These are phyloP conservation scores for Rugonectria rugulosa DNA, from an alignment of 2,329 filamentous ascomycete genomes.

Conservation along the genomic window DNA sequence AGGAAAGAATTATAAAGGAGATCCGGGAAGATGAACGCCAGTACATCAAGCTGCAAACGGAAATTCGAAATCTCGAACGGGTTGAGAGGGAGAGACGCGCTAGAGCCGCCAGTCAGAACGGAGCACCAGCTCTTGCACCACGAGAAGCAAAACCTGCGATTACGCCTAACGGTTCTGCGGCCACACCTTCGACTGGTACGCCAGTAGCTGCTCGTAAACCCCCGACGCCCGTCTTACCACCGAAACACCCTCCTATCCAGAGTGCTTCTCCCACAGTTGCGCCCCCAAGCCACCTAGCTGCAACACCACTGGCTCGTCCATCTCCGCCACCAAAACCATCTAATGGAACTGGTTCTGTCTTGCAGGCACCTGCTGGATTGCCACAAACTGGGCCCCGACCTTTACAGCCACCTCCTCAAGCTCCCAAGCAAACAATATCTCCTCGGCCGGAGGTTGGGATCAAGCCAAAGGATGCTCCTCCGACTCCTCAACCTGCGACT, in stretches of 20 bases:
- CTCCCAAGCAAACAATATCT: constrained; percentile 42
- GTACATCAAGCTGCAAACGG: constrained; percentile 68
- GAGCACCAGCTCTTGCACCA: constrained; percentile 42
- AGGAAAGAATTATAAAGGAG: constrained; percentile 70
- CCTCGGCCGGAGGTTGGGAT: constrained; percentile 44
- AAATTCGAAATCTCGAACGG: constrained; percentile 74
- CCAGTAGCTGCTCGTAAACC: constrained; percentile 38
- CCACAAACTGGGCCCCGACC: constrained; percentile 43
- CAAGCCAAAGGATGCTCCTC: constrained; percentile 41
- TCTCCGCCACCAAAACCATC: constrained; percentile 42
- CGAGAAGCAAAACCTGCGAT: constrained; percentile 42
- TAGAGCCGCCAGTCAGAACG: constrained; percentile 46
- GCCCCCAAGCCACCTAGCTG: constrained; percentile 39
- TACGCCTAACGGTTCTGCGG: constrained; percentile 33
- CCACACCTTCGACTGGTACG: constrained; percentile 24
- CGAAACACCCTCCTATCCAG: constrained; percentile 41
- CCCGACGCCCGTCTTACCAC: constrained; percentile 46
- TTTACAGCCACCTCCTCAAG: constrained; percentile 42
- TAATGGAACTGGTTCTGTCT: constrained; percentile 41
- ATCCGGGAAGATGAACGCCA: constrained; percentile 78
- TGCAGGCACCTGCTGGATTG: constrained; percentile 47
- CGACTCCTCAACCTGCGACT: constrained; percentile 31
- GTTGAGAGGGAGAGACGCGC: constrained; percentile 48
- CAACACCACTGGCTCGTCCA: constrained; percentile 40
- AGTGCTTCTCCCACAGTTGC: constrained; percentile 36